Evolutionary conservation across 306 rosid species (phyloP).

Genomic region (Casuarina equisetifolia): DNA sequence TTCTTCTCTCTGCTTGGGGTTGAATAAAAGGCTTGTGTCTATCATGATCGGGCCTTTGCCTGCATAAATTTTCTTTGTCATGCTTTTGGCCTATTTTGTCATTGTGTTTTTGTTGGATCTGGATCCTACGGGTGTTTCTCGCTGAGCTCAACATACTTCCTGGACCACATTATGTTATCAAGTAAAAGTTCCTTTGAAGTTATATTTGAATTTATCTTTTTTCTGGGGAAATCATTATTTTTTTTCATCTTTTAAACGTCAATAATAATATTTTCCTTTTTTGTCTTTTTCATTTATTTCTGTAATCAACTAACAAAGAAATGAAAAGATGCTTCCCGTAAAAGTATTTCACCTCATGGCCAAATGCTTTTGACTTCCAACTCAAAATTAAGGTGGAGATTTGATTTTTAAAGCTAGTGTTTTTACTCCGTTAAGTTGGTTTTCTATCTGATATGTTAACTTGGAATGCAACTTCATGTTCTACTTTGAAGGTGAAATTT

Average conservation of each 20-base stretch:
- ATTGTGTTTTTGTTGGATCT: neutral
- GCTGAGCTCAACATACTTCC: neutral
- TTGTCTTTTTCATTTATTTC: neutral
- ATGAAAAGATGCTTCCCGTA: neutral
- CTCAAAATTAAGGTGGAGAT: neutral
- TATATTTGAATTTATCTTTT: neutral
- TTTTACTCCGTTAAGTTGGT: neutral
- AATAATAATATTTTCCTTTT: neutral
- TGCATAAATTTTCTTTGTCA: neutral
- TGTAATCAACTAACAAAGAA: neutral
- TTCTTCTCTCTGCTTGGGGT: neutral
- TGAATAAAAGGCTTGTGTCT: neutral
- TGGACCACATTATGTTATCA: neutral
- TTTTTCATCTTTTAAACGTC: neutral
- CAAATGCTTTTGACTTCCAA: neutral
- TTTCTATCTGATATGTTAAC: neutral
- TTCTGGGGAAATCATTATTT: neutral
- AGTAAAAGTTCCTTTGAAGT: neutral
- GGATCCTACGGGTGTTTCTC: neutral
- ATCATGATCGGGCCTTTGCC: constrained; percentile 15
- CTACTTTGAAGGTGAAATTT: constrained; percentile 69
- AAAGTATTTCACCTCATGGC: neutral
- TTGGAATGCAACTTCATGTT: neutral
- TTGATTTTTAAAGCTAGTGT: neutral
- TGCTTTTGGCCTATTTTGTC: neutral